A percentile compares a stretch with the other conserved stretches of the same genome.
These are phyloP conservation scores for Kregervanrija delftensis DNA, from an alignment of 805 yeast genomes.

Conservation along the genomic window DNA sequence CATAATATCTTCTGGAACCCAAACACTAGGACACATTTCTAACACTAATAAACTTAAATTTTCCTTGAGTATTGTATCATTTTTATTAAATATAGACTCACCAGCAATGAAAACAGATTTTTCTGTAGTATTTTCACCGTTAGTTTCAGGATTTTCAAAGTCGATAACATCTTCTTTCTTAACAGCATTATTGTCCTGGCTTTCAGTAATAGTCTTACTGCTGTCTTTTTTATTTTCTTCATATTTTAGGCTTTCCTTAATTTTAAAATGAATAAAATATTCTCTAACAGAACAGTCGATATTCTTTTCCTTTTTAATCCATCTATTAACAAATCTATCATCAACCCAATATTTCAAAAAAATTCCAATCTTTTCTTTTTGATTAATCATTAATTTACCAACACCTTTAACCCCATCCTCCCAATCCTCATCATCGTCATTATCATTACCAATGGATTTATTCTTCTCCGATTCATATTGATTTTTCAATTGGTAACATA, in stretches of 20 bases:
- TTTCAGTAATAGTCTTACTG: background rate
- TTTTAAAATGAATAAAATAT: constrained; percentile 27
- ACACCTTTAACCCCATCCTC: constrained; percentile 19
- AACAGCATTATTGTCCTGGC: background rate
- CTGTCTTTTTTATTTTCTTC: constrained; percentile 6
- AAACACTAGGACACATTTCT: constrained; percentile 26
- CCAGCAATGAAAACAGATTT: background rate
- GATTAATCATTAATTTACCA: constrained; percentile 23
- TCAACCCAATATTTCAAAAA: constrained; percentile 29
- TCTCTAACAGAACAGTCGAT: constrained; percentile 15
- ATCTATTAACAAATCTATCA: constrained; percentile 20
- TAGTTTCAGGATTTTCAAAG: background rate
- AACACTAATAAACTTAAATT: constrained; percentile 19
- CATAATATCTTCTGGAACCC: constrained; percentile 27
- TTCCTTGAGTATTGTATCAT: constrained; percentile 11
- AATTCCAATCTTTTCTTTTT: constrained; percentile 25
- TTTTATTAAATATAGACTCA: no score
- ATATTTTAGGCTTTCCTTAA: constrained; percentile 17
- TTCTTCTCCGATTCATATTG: constrained; percentile 1
- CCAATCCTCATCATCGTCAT: constrained; percentile 10
- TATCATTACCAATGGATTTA: background rate
- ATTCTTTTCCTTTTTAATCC: constrained; percentile 10
- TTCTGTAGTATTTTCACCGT: background rate
- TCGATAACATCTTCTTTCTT: background rate
- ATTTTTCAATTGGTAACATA: constrained; percentile 19